Evolutionary conservation across 345 rosid species (phyloP), one percentile per base, ranked within the genome.

Genomic region (Gossypium anomalum): DNA sequence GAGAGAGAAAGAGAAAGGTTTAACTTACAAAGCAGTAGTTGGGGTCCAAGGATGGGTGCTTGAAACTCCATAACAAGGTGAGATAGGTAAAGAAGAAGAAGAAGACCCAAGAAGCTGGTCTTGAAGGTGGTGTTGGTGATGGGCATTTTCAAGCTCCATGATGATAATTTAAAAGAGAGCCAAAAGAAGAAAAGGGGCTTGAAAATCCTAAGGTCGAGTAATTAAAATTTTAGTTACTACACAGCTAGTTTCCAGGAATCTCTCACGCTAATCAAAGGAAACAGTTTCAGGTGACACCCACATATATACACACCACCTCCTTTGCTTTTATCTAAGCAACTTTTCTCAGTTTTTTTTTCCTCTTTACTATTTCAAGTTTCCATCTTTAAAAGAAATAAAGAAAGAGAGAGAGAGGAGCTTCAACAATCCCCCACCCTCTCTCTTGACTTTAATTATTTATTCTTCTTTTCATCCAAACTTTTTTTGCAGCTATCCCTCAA

Each of bases 121-220:
- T 70, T 81, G 92, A 15, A 85, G 87, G 78, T 84, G 90, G 77
- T 83, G 89, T 41, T 83, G 85, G 74, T 77, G 91, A 81, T 86
- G 89, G 82, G 80, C 80, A 87, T 88, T 88, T 80, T 83, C 80
- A 87, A 92, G 85, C 85, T 89, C 93, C 94, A 89, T 92, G 59
- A 75, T 77, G 73, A 82, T 51, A 34, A 47, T 47, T 57, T 55
- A 60, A 66, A 57, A 78, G 25, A 48, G 74, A 56, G 41, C 41
- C 41, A 34, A 34, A 34, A 56, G 12, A 56, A 19, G 25, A 56
- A 60, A 70, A 51, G 80, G 74, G 80, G 73, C 89, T 88, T 87
- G 93, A 86, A 83, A 90, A 92, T 92, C 90, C 95, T 93, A 85
- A 90, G 92, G 51, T 75, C 72, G 72, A 65, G 80, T 68, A 83